A percentile compares a stretch with the other conserved stretches of the same genome.
Evolutionary conservation across 1,284 basidiomycete species (phyloP).

Genomic region (Taiwanofungus camphoratus): DNA sequence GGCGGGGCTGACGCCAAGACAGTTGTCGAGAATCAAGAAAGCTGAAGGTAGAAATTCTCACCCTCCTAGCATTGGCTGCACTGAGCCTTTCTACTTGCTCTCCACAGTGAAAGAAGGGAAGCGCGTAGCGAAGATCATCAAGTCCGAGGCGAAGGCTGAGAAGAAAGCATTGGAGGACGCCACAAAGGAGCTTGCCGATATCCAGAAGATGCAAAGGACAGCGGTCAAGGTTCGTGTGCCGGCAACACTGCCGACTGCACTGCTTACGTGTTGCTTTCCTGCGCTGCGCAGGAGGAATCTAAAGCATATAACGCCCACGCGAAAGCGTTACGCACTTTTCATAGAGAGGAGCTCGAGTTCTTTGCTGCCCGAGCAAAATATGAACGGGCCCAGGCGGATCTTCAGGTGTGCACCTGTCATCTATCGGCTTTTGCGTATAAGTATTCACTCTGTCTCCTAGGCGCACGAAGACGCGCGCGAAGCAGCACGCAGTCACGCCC

Average conservation of each 20-base stretch:
- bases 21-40: conserved; percentile 41
- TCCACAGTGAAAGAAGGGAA: conserved; percentile 41
- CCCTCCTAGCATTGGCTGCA: background rate
- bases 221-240: conserved; percentile 41
- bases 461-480: conserved; percentile 42
- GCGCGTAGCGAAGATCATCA: conserved; percentile 47
- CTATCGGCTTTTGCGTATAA: background rate
- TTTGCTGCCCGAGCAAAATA: conserved; percentile 41
- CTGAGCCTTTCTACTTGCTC: background rate
- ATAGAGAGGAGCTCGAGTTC: conserved; percentile 44
- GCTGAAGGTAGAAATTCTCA: conserved; percentile 35
- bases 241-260: background rate
- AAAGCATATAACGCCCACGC: conserved; percentile 38
- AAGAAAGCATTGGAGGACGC: conserved; percentile 40
- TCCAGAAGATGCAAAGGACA: conserved; percentile 47
- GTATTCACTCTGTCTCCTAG: background rate
- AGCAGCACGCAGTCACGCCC: conserved; percentile 36
- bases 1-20: conserved; percentile 36
- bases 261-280: background rate
- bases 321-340: conserved; percentile 37
- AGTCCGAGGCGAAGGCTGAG: conserved; percentile 46
- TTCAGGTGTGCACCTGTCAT: conserved; percentile 21
- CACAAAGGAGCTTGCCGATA: conserved; percentile 44
- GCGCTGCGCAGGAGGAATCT: conserved; percentile 37
- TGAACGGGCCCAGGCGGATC: conserved; percentile 39